Base-by-base conservation (phyloP, 345 rosid species). In the Stellera chamaejasme region DNA sequence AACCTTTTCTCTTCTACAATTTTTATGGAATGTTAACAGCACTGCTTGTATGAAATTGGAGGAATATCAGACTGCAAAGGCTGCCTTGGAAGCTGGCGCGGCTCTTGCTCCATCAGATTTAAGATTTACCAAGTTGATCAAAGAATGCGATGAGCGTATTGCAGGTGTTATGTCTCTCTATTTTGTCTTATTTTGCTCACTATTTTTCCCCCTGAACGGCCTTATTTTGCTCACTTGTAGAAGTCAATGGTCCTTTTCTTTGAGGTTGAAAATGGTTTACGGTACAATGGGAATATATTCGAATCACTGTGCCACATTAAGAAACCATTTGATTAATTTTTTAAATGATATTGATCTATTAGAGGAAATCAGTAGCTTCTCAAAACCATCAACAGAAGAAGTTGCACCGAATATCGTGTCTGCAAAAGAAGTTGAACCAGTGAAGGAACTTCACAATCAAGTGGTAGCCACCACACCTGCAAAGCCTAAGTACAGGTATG, bases 41-140 rank as follows among this genome's bases (percentile, higher is more conserved):
- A 74, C 64, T 69, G 96, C 97, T 0, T 94, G 95, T 69, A 73
- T 87, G 74, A 86, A 83, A 72, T 96, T 94, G 60, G 96, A 87
- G 70, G 97, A 94, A 50, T 90, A 80, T 79, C 54, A 74, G 27
- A 85, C 90, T 12, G 96, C 99, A 6, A 87, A 90, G 80, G 82
- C 75, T 45, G 93, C 96, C 7, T 66, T 85, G 50, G 90, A 87
- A 77, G 58, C 52, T 13, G 99, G 97, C 16, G 80, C 82, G 42
- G 59, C 82, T 55, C 60, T 80, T 10, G 79, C 78, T 4, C 88
- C 87, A 0, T 79, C 43, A 62, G 84, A 94, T 2, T 43, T 65
- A 0, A 85, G 88, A 72, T 90, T 94, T 58, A 63, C 71, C 48
- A 79, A 78, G 62, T 70, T 87, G 71, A 85, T 90, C 55, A 76